phyloP scores from a whole-genome alignment of 345 rosid genomes.

The Salix purpurea region DNA sequence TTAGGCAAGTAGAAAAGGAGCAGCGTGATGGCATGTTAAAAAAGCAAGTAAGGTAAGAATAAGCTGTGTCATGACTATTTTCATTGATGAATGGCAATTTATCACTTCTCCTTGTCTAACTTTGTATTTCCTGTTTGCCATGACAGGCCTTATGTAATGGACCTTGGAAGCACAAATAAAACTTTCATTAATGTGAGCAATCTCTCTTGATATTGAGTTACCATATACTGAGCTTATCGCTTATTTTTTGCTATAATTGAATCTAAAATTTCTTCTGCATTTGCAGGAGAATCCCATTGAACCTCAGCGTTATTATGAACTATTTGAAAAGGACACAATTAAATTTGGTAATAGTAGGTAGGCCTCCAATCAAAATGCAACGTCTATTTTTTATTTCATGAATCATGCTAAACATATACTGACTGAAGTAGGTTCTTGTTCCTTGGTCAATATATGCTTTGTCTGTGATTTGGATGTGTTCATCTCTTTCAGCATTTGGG shows the following conservation, averaged over 20 bases:
- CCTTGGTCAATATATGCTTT: not conserved
- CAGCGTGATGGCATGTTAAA: conserved; percentile 61
- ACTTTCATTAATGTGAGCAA: conserved; percentile 76
- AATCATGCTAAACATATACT: not conserved
- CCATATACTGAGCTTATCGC: not conserved
- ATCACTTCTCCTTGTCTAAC: not conserved
- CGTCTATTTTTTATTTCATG: not conserved
- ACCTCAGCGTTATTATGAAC: conserved; percentile 89
- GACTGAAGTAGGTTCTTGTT: not conserved
- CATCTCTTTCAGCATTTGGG: not conserved
- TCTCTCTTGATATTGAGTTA: conserved; percentile 17
- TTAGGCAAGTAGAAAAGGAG: conserved; percentile 76
- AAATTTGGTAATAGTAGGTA: conserved; percentile 98
- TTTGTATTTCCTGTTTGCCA: conserved; percentile 11
- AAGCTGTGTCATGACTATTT: conserved; percentile 1
- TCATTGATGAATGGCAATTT: not conserved
- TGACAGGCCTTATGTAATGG: conserved; percentile 88
- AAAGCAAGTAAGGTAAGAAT: conserved; percentile 62
- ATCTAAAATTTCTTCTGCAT: conserved; percentile 17
- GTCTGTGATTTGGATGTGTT: not conserved
- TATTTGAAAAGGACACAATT: conserved; percentile 86
- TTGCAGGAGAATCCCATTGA: conserved; percentile 80
- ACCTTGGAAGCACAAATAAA: conserved; percentile 96
- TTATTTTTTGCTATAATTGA: not conserved
- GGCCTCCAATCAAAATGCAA: conserved; percentile 9